Conservation (phyloP, 1,139 yeast genomes). For the Tardiomyces blankii region DNA sequence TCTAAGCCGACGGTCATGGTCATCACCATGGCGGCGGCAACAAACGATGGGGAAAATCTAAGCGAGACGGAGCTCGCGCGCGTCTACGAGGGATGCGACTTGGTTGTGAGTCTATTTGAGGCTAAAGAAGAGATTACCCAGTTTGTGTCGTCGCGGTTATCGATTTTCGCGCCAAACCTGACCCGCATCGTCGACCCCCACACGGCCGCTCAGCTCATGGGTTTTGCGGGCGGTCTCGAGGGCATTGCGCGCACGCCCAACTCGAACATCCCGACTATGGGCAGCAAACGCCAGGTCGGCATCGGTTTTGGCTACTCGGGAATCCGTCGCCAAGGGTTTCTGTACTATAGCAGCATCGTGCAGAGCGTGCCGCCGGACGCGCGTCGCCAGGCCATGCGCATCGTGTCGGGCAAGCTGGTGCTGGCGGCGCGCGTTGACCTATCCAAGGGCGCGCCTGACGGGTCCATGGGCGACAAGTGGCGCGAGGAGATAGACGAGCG, state of each 20-base stretch:
- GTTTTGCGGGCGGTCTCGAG: conserved; percentile 61
- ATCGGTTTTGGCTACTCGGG: conserved; percentile 31
- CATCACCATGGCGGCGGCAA: conserved; percentile 61
- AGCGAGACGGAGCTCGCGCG: conserved; percentile 29
- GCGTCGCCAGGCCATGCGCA: conserved; percentile 62
- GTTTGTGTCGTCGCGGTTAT: conserved; percentile 48
- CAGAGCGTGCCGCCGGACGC: conserved; percentile 42
- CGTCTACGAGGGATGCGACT: conserved; percentile 37
- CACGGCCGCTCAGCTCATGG: conserved; percentile 63
- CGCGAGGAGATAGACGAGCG: conserved; percentile 47
- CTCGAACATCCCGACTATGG: conserved; percentile 73
- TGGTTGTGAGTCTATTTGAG: conserved; percentile 36
- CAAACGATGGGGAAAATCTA: conserved; percentile 28
- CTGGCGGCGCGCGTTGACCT: conserved; percentile 79
- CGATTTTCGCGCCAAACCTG: conserved; percentile 68
- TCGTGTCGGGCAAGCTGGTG: conserved; percentile 67
- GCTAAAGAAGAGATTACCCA: conserved; percentile 36
- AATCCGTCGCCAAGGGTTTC: conserved; percentile 46
- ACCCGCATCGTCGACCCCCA: conserved; percentile 61
- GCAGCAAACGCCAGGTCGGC: conserved; percentile 46
- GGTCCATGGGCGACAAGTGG: conserved; percentile 49
- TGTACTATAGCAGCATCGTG: conserved; percentile 27
- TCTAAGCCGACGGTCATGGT: conserved; percentile 60
- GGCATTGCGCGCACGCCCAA: conserved; percentile 65
- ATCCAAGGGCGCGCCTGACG: conserved; percentile 34